A percentile compares a stretch with the other conserved stretches of the same genome.
Conservation (phyloP, 176 grass and related monocot genomes). For the Aegilops umbellulata region DNA sequence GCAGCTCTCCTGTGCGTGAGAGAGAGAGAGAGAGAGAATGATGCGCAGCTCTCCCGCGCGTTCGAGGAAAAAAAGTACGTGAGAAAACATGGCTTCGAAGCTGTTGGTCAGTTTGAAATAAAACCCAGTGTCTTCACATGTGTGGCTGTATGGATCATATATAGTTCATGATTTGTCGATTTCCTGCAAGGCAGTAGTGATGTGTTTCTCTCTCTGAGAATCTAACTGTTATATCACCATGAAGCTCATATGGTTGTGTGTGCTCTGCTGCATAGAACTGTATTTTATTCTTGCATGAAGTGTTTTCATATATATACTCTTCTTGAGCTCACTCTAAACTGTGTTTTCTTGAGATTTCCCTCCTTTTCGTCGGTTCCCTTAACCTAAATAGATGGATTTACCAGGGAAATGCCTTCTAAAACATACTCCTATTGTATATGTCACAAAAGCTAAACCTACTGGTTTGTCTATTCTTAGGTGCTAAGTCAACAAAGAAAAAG, state of each 20-base stretch:
- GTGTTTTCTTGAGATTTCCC: not conserved
- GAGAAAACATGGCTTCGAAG: constrained; percentile 1
- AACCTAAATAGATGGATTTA: not conserved
- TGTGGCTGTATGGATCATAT: not conserved
- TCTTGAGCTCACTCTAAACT: not conserved
- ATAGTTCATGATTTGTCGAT: not conserved
- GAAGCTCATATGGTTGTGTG: not conserved
- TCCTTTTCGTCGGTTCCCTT: not conserved
- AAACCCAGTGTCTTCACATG: no score
- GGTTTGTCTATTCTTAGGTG: constrained; percentile 46
- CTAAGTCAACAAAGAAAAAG: constrained; percentile 64
- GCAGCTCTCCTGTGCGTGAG: no score
- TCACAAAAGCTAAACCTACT: not conserved
- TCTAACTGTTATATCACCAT: not conserved
- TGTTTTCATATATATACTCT: not conserved
- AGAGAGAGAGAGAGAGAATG: no score
- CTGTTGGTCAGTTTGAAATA: no score
- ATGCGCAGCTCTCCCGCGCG: no score
- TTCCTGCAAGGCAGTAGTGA: not conserved
- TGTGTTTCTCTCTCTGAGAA: not conserved
- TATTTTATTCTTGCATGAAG: not conserved
- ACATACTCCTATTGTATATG: not conserved
- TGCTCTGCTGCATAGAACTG: not conserved
- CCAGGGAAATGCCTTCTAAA: not conserved
- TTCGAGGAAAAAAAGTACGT: not conserved